Conservation (phyloP, 495 filamentous ascomycete species). For the Penicillium antarcticum region DNA sequence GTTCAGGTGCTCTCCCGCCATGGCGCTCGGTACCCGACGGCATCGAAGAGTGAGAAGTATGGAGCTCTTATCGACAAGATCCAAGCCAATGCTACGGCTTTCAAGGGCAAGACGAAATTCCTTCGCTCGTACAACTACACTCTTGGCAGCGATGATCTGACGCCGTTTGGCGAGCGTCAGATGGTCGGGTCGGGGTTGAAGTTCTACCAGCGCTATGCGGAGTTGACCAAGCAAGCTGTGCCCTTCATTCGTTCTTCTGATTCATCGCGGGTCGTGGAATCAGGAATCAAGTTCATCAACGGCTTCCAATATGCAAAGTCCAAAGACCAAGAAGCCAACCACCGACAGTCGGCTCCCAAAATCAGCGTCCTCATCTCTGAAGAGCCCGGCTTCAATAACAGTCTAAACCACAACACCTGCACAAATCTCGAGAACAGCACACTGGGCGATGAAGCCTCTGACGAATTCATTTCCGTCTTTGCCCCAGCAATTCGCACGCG, state of each 20-base stretch:
- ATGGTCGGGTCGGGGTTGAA: conserved; percentile 70
- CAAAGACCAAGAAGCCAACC: conserved; percentile 34
- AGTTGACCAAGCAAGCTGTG: conserved; percentile 46
- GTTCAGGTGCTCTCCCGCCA: conserved; percentile 78
- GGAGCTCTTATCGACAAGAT: conserved; percentile 55
- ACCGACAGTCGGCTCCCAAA: conserved; percentile 43
- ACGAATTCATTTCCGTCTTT: conserved; percentile 54
- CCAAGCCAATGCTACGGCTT: conserved; percentile 52
- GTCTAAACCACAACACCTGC: conserved; percentile 69
- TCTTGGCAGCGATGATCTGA: conserved; percentile 73
- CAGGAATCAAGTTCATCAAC: conserved; percentile 66
- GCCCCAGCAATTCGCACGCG: conserved; percentile 57
- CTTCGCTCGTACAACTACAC: conserved; percentile 66
- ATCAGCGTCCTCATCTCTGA: conserved; percentile 65
- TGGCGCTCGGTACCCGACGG: conserved; percentile 77
- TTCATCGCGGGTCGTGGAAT: conserved; percentile 68
- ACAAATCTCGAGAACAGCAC: conserved; percentile 51
- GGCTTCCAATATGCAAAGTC: conserved; percentile 63
- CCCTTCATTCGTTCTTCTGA: conserved; percentile 74
- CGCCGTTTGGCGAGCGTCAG: conserved; percentile 65
- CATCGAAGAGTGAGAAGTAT: conserved; percentile 57
- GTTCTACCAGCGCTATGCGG: conserved; percentile 68
- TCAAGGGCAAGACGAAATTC: conserved; percentile 58
- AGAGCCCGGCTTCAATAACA: conserved; percentile 64
- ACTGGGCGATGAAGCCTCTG: conserved; percentile 48